Percentiles rank a stretch among this genome's conserved stretches.
Evolutionary conservation across 768 basidiomycete genomes (phyloP).

Genomic region (Brasilioporus rufonigricans): DNA sequence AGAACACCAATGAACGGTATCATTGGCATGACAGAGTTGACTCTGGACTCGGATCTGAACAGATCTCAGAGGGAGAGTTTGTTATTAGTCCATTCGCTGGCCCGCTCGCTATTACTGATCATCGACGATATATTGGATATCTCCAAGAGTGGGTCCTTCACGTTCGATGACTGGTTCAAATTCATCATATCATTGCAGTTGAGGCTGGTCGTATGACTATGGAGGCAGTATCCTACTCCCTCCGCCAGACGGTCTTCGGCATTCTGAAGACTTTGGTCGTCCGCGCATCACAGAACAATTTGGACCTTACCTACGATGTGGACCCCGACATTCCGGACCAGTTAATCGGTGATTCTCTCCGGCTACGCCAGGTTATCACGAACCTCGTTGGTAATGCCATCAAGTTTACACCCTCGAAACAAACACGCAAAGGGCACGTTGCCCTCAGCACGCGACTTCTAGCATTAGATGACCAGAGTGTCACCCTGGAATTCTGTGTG

Average conservation of each 20-base stretch:
- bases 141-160: conserved; percentile 83
- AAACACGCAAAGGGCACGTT: conserved; percentile 80
- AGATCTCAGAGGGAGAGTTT: conserved; percentile 93
- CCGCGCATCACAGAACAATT: conserved; percentile 93
- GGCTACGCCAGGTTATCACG: conserved; percentile 92
- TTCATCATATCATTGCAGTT: conserved; percentile 47
- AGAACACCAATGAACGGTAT: conserved; percentile 99
- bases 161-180: neutral
- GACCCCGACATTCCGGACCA: conserved; percentile 96
- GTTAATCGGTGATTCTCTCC: conserved; percentile 92
- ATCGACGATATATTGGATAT: conserved; percentile 99
- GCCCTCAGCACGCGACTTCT: conserved; percentile 82
- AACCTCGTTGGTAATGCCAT: conserved; percentile 95
- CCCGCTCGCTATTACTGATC: conserved; percentile 88
- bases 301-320: conserved; percentile 95
- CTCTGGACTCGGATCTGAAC: conserved; percentile 93
- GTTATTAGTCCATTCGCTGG: conserved; percentile 92
- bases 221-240: conserved; percentile 97
- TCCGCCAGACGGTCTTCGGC: conserved; percentile 95
- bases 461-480: conserved; percentile 75
- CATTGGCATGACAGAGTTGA: conserved; percentile 99
- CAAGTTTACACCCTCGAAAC: conserved; percentile 90
- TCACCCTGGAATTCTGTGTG: conserved; percentile 95
- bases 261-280: conserved; percentile 98
- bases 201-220: conserved; percentile 99